phyloP scores from a whole-genome alignment of 2,329 filamentous ascomycete genomes.

The Thyridium curvatum region DNA sequence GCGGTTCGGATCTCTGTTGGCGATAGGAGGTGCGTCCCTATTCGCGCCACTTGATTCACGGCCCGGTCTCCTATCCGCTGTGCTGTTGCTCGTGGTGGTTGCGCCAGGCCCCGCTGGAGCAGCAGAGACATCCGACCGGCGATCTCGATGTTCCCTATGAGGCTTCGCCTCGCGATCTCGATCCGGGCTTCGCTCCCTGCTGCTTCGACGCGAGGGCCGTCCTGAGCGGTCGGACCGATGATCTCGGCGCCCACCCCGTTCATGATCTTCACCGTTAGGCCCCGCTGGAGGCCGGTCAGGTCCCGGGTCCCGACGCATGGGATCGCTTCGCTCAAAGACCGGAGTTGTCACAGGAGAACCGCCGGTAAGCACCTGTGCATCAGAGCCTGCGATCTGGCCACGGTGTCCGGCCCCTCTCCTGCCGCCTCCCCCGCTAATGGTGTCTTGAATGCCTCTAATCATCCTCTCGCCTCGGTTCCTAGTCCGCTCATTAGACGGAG shows the following conservation, averaged over 20 bases:
- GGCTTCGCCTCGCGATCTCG: conserved; percentile 39
- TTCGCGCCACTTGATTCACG: conserved; percentile 14
- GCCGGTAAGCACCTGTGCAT: conserved; percentile 50
- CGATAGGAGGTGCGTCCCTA: conserved; percentile 10
- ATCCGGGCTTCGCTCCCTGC: conserved; percentile 40
- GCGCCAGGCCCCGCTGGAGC: conserved; percentile 11
- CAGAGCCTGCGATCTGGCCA: conserved; percentile 42
- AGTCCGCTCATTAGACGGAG: conserved; percentile 28
- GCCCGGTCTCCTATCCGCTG: conserved; percentile 11
- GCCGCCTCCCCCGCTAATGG: conserved; percentile 27
- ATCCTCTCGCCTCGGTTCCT: conserved; percentile 40
- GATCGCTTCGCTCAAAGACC: conserved; percentile 40
- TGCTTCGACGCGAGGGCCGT: conserved; percentile 36
- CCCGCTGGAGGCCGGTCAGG: conserved; percentile 15
- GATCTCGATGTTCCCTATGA: conserved; percentile 36
- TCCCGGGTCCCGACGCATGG: conserved; percentile 28
- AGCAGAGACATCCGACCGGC: conserved; percentile 23
- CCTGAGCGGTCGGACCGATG: conserved; percentile 33
- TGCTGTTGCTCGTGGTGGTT: conserved; percentile 2
- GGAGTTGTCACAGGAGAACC: conserved; percentile 45
- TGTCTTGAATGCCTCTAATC: conserved; percentile 47
- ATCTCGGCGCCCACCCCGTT: conserved; percentile 33
- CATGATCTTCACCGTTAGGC: conserved; percentile 30
- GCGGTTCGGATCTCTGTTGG: conserved; percentile 12
- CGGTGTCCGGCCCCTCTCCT: conserved; percentile 27